Percentiles rank a stretch among this genome's conserved stretches.
These are phyloP conservation scores for Magnolia changhungtana DNA, from an alignment of 164 flowering plant genomes.

Conservation along the genomic window DNA sequence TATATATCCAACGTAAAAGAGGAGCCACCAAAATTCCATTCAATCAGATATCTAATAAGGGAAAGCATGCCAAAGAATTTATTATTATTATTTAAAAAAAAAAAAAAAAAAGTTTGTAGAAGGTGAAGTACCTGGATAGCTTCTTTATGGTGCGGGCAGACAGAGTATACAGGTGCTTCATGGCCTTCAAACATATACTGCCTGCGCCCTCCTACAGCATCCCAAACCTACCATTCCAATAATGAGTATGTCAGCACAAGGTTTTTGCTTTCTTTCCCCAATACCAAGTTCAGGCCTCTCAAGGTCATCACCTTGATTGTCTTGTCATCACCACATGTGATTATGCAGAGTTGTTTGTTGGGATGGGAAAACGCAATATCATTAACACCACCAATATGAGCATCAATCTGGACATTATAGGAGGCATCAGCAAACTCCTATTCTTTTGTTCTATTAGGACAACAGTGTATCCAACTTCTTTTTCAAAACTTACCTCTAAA, in stretches of 20 bases:
- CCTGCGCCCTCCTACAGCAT: slow-evolving; percentile 46
- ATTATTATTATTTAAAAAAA: too few relatives aligned
- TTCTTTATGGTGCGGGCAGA: slow-evolving; percentile 71
- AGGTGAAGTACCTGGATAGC: slow-evolving; percentile 49
- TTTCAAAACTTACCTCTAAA: slow-evolving; percentile 35
- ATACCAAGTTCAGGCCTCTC: neutral
- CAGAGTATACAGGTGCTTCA: slow-evolving; percentile 73
- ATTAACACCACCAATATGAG: slow-evolving; percentile 68
- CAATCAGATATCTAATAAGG: neutral
- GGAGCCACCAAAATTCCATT: neutral
- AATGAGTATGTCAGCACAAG: neutral
- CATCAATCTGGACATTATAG: slow-evolving; percentile 48
- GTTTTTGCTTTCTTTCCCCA: neutral
- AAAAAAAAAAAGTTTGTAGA: neutral
- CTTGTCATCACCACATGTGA: slow-evolving; percentile 77
- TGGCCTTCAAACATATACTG: slow-evolving; percentile 67
- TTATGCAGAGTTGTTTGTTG: slow-evolving; percentile 50
- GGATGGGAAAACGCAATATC: slow-evolving; percentile 74
- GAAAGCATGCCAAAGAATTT: neutral
- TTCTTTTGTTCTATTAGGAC: neutral
- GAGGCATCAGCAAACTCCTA: neutral
- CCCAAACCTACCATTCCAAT: slow-evolving; percentile 46
- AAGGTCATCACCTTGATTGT: slow-evolving; percentile 48
- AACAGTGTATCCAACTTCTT: neutral
- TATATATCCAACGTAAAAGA: neutral